These are phyloP conservation scores for Oryza meridionalis DNA, from an alignment of 176 grass and related monocot genomes.

Conservation along the genomic window DNA sequence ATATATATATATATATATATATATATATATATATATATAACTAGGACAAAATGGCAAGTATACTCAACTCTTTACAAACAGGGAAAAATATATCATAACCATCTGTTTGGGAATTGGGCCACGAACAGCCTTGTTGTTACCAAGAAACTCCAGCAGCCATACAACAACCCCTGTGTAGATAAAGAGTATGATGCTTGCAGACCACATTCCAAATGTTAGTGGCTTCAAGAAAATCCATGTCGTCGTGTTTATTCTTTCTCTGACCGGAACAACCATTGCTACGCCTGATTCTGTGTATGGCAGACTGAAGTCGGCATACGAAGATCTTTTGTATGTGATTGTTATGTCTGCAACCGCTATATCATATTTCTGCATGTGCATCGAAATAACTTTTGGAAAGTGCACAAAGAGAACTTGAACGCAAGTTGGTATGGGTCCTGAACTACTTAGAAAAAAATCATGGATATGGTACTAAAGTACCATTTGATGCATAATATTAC, in stretches of 20 bases:
- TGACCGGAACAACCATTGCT: conserved; percentile 53
- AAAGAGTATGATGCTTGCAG: conserved; percentile 45
- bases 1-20: too few relatives aligned
- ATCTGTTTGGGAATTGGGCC: conserved; percentile 25
- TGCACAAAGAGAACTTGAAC: background rate
- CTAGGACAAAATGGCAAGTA: too few relatives aligned
- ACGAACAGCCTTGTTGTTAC: conserved; percentile 15
- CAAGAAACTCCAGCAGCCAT: conserved; percentile 53
- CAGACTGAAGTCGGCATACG: conserved; percentile 50
- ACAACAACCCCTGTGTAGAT: conserved; percentile 58
- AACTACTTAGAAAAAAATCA: too few relatives aligned
- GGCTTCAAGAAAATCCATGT: conserved; percentile 66
- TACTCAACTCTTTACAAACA: too few relatives aligned
- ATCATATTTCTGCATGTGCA: conserved; percentile 41
- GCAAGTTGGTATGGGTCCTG: too few relatives aligned
- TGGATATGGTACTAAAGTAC: too few relatives aligned
- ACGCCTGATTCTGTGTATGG: conserved; percentile 57
- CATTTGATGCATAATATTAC: too few relatives aligned
- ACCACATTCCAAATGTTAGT: conserved; percentile 50
- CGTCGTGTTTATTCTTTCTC: conserved; percentile 27
- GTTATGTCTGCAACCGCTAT: conserved; percentile 57
- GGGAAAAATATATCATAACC: conserved; percentile 34
- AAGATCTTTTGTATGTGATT: conserved; percentile 52
- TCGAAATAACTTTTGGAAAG: too few relatives aligned
- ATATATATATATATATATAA: too few relatives aligned